phyloP scores from a whole-genome alignment of 345 rosid species.

The Cardamine resedifolia region DNA sequence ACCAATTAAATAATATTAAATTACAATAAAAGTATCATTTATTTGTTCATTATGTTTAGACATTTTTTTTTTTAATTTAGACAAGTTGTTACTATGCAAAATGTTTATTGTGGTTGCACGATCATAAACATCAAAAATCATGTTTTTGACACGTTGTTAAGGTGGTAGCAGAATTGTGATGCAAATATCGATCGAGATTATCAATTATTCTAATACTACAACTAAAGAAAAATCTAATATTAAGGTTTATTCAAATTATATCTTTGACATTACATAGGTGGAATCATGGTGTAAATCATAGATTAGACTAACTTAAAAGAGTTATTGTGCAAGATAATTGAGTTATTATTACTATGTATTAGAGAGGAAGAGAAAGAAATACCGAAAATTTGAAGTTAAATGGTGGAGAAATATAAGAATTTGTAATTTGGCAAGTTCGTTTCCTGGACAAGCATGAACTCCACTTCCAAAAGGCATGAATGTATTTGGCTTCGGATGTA shows the following conservation, averaged over 20 bases:
- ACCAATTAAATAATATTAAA: neutral
- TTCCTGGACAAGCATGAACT: conserved; percentile 93
- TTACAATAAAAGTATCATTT: neutral
- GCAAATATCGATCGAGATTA: neutral
- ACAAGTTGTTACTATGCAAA: conserved; percentile 3
- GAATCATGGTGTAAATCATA: neutral
- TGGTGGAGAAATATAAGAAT: conserved; percentile 78
- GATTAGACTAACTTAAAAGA: neutral
- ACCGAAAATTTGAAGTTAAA: conserved; percentile 69
- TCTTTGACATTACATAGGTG: neutral
- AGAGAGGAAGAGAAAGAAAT: conserved; percentile 8
- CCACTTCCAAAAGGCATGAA: conserved; percentile 96
- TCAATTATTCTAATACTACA: neutral
- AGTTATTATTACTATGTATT: neutral
- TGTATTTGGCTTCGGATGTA: conserved; percentile 69
- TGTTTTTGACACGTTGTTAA: conserved; percentile 2
- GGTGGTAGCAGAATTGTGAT: neutral
- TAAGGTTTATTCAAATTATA: neutral
- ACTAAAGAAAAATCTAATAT: neutral
- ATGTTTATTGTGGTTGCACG: neutral
- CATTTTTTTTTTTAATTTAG: too few species aligned
- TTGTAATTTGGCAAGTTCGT: conserved; percentile 89
- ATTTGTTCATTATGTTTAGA: neutral
- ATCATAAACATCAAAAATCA: neutral
- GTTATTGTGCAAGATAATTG: neutral